These are phyloP conservation scores for Talaromyces atroroseus DNA, from an alignment of 2,329 filamentous ascomycete genomes.

Conservation along the genomic window DNA sequence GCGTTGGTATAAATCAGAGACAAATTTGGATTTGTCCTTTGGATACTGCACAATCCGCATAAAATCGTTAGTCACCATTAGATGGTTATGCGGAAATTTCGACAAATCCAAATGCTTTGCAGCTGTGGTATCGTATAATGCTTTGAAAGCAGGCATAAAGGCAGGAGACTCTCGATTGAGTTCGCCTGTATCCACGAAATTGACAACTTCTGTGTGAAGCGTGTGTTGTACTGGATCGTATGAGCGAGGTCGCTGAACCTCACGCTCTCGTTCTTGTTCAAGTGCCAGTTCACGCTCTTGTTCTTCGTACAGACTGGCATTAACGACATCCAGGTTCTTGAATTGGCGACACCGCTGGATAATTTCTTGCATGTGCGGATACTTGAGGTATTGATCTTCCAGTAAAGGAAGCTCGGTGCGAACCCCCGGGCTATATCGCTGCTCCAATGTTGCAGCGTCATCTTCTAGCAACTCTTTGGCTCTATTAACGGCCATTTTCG, in stretches of 20 bases:
- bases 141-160: not conserved
- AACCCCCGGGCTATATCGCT: not conserved
- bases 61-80: not conserved
- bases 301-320: not conserved
- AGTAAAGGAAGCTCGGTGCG: not conserved
- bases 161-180: not conserved
- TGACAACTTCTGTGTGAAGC: not conserved
- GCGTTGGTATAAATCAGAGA: conserved; percentile 45
- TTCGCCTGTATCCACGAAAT: not conserved
- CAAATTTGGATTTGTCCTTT: not conserved
- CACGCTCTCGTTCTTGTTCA: not conserved
- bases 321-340: not conserved
- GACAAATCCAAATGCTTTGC: not conserved
- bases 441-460: conserved; percentile 32
- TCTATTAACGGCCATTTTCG: conserved; percentile 34
- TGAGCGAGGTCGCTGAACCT: not conserved
- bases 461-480: conserved; percentile 46
- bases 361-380: not conserved
- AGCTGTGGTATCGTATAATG: not conserved
- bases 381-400: not conserved
- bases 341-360: not conserved
- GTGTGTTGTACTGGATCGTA: not conserved
- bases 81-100: not conserved
- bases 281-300: not conserved
- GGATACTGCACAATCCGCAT: not conserved